Percentiles rank a stretch among this genome's conserved stretches.
Evolutionary conservation across 2,329 filamentous ascomycete genomes (phyloP).

Genomic region (Chrysosporium keratinophilum): DNA sequence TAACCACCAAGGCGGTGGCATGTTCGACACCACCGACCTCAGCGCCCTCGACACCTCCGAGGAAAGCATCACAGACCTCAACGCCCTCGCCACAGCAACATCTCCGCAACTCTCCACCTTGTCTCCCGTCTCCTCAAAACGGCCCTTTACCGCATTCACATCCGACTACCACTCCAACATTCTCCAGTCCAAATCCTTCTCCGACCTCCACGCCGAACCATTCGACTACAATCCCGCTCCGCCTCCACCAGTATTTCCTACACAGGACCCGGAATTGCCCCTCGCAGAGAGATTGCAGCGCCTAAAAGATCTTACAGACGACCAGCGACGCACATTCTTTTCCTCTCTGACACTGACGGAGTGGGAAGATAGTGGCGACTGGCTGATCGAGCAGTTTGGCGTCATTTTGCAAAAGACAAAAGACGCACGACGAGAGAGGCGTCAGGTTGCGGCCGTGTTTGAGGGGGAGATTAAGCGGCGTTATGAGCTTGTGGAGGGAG

Average conservation of each 20-base stretch:
- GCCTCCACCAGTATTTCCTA: conserved; percentile 20
- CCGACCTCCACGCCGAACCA: conserved; percentile 40
- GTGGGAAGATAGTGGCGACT: conserved; percentile 54
- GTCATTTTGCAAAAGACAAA: conserved; percentile 44
- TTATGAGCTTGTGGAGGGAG: conserved; percentile 42
- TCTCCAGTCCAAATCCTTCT: conserved; percentile 39
- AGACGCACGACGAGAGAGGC: conserved; percentile 43
- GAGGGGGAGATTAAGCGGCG: conserved; percentile 47
- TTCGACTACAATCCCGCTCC: conserved; percentile 38
- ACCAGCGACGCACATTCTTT: conserved; percentile 43
- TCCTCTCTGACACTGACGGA: conserved; percentile 42
- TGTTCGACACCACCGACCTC: conserved; percentile 18
- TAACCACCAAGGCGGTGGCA: conserved; percentile 12
- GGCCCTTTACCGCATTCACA: conserved; percentile 25
- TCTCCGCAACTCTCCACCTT: conserved; percentile 23
- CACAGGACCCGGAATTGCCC: conserved; percentile 18
- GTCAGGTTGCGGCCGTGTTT: conserved; percentile 43
- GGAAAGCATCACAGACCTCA: conserved; percentile 11
- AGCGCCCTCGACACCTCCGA: conserved; percentile 17
- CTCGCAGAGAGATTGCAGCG: conserved; percentile 31
- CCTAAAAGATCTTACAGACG: conserved; percentile 27
- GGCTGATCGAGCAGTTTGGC: conserved; percentile 48
- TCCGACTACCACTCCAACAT: conserved; percentile 41
- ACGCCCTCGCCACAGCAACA: conserved; percentile 3
- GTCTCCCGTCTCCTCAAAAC: conserved; percentile 22